Conservation (phyloP, 2,329 filamentous ascomycete genomes). For the Microdochium trichocladiopsis region DNA sequence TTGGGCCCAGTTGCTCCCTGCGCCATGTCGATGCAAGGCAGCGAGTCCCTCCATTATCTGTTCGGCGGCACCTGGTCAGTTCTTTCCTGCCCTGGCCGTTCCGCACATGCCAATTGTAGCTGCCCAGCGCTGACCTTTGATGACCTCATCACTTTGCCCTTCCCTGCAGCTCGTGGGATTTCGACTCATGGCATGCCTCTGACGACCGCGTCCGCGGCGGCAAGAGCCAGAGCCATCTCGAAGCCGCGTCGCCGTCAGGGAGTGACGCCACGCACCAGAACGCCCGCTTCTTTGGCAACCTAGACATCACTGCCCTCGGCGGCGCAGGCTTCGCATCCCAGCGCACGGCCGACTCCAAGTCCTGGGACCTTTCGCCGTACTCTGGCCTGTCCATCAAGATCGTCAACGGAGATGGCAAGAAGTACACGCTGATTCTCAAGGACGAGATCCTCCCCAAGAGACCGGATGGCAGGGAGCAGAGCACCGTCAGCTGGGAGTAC, state of each 20-base stretch:
- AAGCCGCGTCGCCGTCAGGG: no score
- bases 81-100: neutral
- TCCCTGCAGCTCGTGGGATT: constrained; percentile 45
- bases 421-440: constrained; percentile 70
- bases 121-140: constrained; percentile 1
- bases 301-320: constrained; percentile 69
- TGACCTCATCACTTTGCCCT: neutral
- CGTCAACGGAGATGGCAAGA: constrained; percentile 50
- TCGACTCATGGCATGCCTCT: constrained; percentile 57
- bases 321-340: constrained; percentile 81
- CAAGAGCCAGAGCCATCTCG: constrained; percentile 42
- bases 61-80: constrained; percentile 33
- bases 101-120: no score
- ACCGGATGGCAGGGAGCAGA: constrained; percentile 62
- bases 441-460: constrained; percentile 53
- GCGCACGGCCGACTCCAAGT: constrained; percentile 51
- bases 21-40: constrained; percentile 2
- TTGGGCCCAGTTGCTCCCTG: no score
- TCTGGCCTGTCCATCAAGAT: constrained; percentile 53
- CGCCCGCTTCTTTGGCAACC: constrained; percentile 59
- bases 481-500: constrained; percentile 67
- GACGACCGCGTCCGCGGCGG: constrained; percentile 77
- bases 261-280: no score
- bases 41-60: constrained; percentile 16
- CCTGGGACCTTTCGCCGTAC: constrained; percentile 58